These are phyloP conservation scores for Lyophyllum semitale DNA, from an alignment of 768 basidiomycete species.

Conservation along the genomic window DNA sequence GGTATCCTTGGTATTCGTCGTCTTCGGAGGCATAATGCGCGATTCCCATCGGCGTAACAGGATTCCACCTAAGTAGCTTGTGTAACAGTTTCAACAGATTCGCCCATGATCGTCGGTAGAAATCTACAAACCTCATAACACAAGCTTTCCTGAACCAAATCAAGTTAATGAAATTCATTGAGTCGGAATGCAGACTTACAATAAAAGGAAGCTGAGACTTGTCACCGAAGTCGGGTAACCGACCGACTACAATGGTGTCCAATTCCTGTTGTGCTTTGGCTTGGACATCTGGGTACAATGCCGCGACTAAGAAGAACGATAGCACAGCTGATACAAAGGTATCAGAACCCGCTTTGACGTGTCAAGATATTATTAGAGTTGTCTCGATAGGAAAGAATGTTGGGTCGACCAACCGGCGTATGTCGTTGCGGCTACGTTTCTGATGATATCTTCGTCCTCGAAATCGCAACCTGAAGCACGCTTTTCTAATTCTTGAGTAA, in stretches of 20 bases:
- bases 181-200: constrained; percentile 21
- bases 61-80: constrained; percentile 44
- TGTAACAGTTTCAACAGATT: neutral
- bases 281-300: constrained; percentile 41
- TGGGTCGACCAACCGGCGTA: constrained; percentile 35
- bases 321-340: constrained; percentile 38
- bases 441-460: constrained; percentile 36
- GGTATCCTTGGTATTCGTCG: constrained; percentile 40
- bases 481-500: constrained; percentile 36
- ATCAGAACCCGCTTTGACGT: constrained; percentile 28
- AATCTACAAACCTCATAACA: constrained; percentile 25
- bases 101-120: neutral
- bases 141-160: constrained; percentile 25
- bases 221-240: constrained; percentile 42
- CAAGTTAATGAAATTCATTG: neutral
- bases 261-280: constrained; percentile 37
- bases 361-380: neutral
- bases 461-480: constrained; percentile 23
- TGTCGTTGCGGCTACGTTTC: constrained; percentile 43
- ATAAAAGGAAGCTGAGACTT: constrained; percentile 37
- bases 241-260: constrained; percentile 31
- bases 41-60: constrained; percentile 35
- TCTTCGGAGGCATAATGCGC: constrained; percentile 32
- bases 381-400: neutral
- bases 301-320: constrained; percentile 41